Base-by-base conservation (phyloP, 2,329 filamentous ascomycete species). In the Trichoderma guizhouense region DNA sequence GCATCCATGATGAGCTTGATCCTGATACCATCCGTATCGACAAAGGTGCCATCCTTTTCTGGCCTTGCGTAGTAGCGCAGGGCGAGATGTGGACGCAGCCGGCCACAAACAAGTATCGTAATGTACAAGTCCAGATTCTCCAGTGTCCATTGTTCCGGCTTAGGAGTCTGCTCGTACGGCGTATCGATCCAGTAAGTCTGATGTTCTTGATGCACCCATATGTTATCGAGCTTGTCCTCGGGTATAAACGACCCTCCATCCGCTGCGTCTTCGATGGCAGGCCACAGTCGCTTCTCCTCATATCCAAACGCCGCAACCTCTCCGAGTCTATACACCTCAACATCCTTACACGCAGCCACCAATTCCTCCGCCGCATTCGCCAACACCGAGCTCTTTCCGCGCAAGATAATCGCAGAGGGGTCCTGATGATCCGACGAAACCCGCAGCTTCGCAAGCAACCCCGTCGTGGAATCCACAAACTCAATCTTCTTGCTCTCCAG, bases 61-160 rank as follows among this genome's bases (percentile, higher is more conserved):
- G 75, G 75, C 70, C 78, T 74, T 14, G 76, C 76, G 71, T 85
- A 86, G 34, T 83, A 77, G 3, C 75, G 75, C 5, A 78, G 75
- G 9, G 78, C 79, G 2, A 81, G 73, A 18, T 81, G 77, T 0
- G 79, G 71, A 7, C 78, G 76, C 39, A 85, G 74, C 7, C 78
- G 80, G 2, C 82, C 81, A 62, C 81, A 82, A 9, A 80, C 79
- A n/a, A 88, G 77, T 0, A 78, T 77, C 0, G 78, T 77, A 24
- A 87, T 79, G 73, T 87, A 87, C 2, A 76, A 72, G 62, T 83
- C 78, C 18, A 87, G 82, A 1, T 80, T 78, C 47, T 80, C 75
- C 61, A 76, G 77, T 4, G 84, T 84, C 85, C 86, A 87, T 2
- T 71, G 58, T 2, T 70, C 51, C 0, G 85, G 85, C 32, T 76